Evolutionary conservation across 768 basidiomycete genomes (phyloP).

Genomic region (Lentinula lateritia): DNA sequence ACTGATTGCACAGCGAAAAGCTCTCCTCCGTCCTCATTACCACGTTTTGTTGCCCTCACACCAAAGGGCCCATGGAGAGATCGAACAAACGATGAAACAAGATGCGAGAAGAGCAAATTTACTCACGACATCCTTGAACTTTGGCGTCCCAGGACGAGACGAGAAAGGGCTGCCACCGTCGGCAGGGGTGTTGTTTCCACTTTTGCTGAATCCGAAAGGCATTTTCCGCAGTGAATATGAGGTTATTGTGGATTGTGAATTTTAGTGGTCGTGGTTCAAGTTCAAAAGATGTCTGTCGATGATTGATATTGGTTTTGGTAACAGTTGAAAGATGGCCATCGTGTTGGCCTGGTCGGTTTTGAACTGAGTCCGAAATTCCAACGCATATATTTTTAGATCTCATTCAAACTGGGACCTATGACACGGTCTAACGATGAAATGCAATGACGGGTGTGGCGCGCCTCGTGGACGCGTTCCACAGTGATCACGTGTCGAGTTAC

Average conservation of each 20-base stretch:
- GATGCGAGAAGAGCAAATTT: background rate
- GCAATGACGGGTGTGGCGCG: background rate
- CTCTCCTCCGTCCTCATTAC: no score
- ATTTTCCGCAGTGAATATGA: background rate
- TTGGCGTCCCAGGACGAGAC: constrained; percentile 1
- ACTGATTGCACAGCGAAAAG: no score
- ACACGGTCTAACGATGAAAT: background rate
- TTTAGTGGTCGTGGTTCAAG: background rate
- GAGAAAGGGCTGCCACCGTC: background rate
- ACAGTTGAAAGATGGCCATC: background rate
- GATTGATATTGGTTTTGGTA: background rate
- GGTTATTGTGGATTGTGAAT: background rate
- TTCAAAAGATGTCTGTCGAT: background rate
- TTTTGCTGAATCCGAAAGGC: background rate
- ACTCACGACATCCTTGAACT: background rate
- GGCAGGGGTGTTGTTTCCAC: background rate
- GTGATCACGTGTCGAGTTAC: no score
- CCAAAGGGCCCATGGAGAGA: no score
- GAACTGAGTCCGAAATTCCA: background rate
- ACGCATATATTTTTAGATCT: background rate
- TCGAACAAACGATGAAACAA: background rate
- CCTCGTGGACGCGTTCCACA: no score
- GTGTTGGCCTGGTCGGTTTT: background rate
- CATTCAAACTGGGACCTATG: background rate
- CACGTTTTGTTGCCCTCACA: no score